Conservation (phyloP, 495 filamentous ascomycete genomes). For the Xylaria flabelliformis region DNA sequence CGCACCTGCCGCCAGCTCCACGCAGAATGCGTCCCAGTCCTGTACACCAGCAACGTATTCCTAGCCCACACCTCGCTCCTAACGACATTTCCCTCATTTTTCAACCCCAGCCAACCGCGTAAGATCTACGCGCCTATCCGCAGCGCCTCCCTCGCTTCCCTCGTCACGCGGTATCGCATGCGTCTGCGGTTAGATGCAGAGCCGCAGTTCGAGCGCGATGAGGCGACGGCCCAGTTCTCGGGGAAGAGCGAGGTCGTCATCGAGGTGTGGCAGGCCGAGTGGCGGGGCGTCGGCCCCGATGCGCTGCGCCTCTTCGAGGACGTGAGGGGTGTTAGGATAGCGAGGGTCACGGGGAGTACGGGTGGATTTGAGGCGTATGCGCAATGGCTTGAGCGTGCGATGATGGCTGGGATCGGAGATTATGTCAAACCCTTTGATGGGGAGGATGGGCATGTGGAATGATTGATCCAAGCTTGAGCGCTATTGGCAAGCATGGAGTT, state of each 20-base stretch:
- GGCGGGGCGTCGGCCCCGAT: conserved; percentile 46
- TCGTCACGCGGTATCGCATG: conserved; percentile 53
- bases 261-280: conserved; percentile 54
- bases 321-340: conserved; percentile 55
- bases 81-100: conserved; percentile 46
- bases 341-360: conserved; percentile 50
- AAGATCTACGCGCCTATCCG: conserved; percentile 38
- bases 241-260: conserved; percentile 53
- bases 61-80: conserved; percentile 57
- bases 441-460: conserved; percentile 27
- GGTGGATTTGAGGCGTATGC: conserved; percentile 51
- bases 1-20: conserved; percentile 46
- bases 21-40: conserved; percentile 51
- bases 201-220: conserved; percentile 40
- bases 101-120: conserved; percentile 5
- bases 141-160: conserved; percentile 33
- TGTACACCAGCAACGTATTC: conserved; percentile 60
- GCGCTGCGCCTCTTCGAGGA: conserved; percentile 56
- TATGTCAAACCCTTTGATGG: conserved; percentile 30
- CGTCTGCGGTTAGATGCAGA: conserved; percentile 57
- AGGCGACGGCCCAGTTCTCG: conserved; percentile 45
- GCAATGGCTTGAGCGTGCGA: conserved; percentile 50
- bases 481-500: no score
- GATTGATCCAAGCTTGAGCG: conserved; percentile 8
- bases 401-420: conserved; percentile 47